Percentiles rank a stretch among this genome's conserved stretches.
phyloP scores from a whole-genome alignment of 805 yeast species.

The Hanseniaspora taiwanica region DNA sequence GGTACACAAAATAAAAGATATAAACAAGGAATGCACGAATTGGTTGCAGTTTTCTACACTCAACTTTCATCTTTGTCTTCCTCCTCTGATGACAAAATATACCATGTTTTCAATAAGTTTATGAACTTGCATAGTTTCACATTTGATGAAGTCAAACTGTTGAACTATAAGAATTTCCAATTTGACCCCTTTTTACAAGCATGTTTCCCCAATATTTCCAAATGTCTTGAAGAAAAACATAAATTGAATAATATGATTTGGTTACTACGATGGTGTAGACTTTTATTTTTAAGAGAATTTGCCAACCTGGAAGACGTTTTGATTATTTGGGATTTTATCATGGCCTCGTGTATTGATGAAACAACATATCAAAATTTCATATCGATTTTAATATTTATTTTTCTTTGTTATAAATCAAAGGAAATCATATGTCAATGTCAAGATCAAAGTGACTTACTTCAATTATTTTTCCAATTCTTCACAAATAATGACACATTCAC shows the following conservation, averaged over 20 bases:
- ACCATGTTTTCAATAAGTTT: constrained; percentile 15
- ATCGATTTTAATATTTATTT: constrained; percentile 11
- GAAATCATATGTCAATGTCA: constrained; percentile 10
- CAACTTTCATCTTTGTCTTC: too few species aligned
- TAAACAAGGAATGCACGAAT: not conserved
- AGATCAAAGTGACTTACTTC: constrained; percentile 20
- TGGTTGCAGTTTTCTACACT: not conserved
- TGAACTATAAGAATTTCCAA: constrained; percentile 15
- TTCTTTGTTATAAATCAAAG: constrained; percentile 7
- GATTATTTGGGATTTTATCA: constrained; percentile 21
- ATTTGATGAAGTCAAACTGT: constrained; percentile 16
- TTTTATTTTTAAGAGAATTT: constrained; percentile 20
- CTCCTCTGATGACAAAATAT: constrained; percentile 2
- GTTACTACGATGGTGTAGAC: constrained; percentile 23
- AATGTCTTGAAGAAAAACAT: constrained; percentile 7
- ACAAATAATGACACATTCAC: constrained; percentile 1
- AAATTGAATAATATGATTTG: constrained; percentile 14
- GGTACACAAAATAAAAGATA: not conserved
- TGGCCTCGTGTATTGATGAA: constrained; percentile 14
- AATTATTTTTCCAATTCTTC: constrained; percentile 15
- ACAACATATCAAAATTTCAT: constrained; percentile 6
- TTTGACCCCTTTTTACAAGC: constrained; percentile 14
- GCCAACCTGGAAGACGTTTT: constrained; percentile 11
- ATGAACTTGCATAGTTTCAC: constrained; percentile 15
- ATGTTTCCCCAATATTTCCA: constrained; percentile 11